These are phyloP conservation scores for Drechslerella coelobrocha DNA, from an alignment of 2,329 filamentous ascomycete genomes.

Conservation along the genomic window DNA sequence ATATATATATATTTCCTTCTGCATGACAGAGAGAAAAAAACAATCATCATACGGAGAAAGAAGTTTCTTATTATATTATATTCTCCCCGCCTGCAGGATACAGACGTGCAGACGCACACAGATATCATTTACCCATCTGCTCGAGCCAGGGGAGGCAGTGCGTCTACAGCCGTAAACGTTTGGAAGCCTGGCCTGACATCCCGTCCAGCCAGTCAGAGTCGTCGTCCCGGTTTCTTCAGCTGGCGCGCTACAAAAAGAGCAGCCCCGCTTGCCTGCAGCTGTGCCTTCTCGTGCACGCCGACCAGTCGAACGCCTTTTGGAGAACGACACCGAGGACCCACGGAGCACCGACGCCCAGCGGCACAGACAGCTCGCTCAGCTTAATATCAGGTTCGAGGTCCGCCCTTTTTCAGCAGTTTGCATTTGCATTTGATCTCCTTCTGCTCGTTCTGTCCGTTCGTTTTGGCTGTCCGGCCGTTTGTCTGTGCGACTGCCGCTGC, in stretches of 20 bases:
- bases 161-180: constrained; percentile 36
- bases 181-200: constrained; percentile 18
- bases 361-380: constrained; percentile 6
- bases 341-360: background rate
- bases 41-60: too few relatives aligned
- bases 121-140: constrained; percentile 10
- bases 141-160: constrained; percentile 40
- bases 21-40: too few relatives aligned
- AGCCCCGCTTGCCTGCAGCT: constrained; percentile 29
- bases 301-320: too few relatives aligned
- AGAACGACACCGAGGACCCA: background rate
- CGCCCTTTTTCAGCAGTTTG: background rate
- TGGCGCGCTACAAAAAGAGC: constrained; percentile 38
- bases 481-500: too few relatives aligned
- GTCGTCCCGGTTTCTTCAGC: constrained; percentile 36
- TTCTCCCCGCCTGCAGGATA: background rate
- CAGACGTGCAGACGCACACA: too few relatives aligned
- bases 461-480: background rate
- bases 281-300: constrained; percentile 22
- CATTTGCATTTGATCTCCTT: background rate
- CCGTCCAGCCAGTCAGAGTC: constrained; percentile 35
- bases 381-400: constrained; percentile 1
- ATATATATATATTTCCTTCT: too few relatives aligned
- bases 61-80: background rate
- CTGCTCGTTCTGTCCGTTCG: background rate